Evolutionary conservation across 164 flowering plant genomes (phyloP).

Genomic region (Stephania yunnanensis): DNA sequence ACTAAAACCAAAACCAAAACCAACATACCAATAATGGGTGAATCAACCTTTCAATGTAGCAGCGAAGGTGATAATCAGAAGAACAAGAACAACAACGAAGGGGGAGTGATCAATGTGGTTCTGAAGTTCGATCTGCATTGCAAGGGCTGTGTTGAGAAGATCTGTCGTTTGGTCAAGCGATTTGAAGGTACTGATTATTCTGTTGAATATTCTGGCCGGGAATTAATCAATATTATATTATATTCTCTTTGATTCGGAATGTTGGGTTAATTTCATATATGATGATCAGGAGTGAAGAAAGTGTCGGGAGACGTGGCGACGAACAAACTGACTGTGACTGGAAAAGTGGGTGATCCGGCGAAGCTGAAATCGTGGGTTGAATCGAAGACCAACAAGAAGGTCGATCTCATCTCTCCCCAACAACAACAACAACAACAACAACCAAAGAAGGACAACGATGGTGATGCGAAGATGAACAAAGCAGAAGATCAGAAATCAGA

Average conservation of each 20-base stretch:
- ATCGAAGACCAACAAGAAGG: constrained; percentile 44
- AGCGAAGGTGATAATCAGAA: constrained; percentile 14
- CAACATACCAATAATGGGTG: background rate
- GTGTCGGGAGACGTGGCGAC: constrained; percentile 24
- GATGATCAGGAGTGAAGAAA: constrained; percentile 33
- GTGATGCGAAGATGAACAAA: constrained; percentile 24
- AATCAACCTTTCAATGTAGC: constrained; percentile 1
- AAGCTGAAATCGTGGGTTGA: constrained; percentile 34
- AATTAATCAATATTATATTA: background rate
- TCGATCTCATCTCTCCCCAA: constrained; percentile 40
- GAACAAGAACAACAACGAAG: constrained; percentile 34
- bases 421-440: constrained; percentile 21
- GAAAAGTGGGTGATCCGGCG: constrained; percentile 33
- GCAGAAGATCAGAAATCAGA: constrained; percentile 25
- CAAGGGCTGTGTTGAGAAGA: constrained; percentile 76
- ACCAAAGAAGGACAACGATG: constrained; percentile 24
- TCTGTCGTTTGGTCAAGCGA: constrained; percentile 34
- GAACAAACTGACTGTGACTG: constrained; percentile 39
- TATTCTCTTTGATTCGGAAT: background rate
- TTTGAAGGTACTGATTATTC: constrained; percentile 43
- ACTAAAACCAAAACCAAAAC: background rate
- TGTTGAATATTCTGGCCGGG: background rate
- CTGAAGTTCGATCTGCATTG: constrained; percentile 89
- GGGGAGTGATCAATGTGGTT: constrained; percentile 34
- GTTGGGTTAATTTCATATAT: background rate